Percentiles rank a stretch among this genome's conserved stretches.
These are phyloP conservation scores for Rhododendron simsii DNA, from an alignment of 148 eudicot species.

Conservation along the genomic window DNA sequence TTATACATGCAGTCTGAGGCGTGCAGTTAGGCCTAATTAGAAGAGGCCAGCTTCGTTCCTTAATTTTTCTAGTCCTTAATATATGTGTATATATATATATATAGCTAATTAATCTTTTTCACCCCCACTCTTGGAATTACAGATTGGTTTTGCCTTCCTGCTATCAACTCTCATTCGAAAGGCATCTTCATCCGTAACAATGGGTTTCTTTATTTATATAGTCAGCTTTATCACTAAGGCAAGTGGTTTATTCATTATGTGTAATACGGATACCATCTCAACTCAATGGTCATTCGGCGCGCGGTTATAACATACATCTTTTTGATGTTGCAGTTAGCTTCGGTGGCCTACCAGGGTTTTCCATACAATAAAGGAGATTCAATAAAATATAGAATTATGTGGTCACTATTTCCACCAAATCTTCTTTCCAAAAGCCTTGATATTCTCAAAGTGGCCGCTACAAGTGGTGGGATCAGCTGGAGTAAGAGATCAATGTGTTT, in stretches of 20 bases:
- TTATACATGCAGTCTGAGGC: not conserved
- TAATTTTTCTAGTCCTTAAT: not conserved
- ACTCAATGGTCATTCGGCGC: not conserved
- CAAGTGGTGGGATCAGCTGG: conserved; percentile 65
- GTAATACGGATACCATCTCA: not conserved
- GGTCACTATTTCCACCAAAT: conserved; percentile 67
- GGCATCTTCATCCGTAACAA: conserved; percentile 50
- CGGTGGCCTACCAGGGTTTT: conserved; percentile 41
- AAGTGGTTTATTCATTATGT: not conserved
- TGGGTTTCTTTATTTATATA: conserved; percentile 57
- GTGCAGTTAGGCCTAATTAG: too few species aligned
- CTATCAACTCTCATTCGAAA: conserved; percentile 54
- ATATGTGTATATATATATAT: too few species aligned
- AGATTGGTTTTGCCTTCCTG: conserved; percentile 67
- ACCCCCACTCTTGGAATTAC: conserved; percentile 14
- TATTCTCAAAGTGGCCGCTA: conserved; percentile 41
- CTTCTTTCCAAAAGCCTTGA: conserved; percentile 47
- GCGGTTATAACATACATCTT: conserved; percentile 7
- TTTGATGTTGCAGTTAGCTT: conserved; percentile 48
- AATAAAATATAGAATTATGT: conserved; percentile 18
- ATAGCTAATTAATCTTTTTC: not conserved
- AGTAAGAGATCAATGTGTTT: conserved; percentile 20
- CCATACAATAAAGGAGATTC: conserved; percentile 34
- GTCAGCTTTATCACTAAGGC: conserved; percentile 61
- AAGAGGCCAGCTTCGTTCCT: not conserved